phyloP scores from a whole-genome alignment of 2,329 filamentous ascomycete genomes.

The Byssothecium circinans region DNA sequence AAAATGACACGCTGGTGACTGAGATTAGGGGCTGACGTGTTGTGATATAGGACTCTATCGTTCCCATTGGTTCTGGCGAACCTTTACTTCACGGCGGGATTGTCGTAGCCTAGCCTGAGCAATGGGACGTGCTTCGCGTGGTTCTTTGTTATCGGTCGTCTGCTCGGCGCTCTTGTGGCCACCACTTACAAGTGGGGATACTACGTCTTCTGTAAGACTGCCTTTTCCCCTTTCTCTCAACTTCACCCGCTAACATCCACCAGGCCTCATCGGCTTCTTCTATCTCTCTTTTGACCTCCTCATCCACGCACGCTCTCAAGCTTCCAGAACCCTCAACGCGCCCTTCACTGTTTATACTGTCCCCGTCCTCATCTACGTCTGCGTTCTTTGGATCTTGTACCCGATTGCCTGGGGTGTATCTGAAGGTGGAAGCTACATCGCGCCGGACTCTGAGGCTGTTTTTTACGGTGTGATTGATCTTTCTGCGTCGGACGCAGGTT shows the following conservation, averaged over 20 bases:
- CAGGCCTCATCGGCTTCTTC: not conserved
- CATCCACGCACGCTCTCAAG: not conserved
- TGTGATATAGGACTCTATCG: not conserved
- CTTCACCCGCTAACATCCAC: not conserved
- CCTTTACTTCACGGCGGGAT: slow-evolving; percentile 63
- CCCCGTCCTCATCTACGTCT: slow-evolving; percentile 62
- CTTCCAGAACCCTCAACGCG: not conserved
- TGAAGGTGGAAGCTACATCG: slow-evolving; percentile 67
- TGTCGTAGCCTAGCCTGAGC: slow-evolving; percentile 66
- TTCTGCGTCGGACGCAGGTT: too few relatives aligned
- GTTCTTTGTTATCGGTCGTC: slow-evolving; percentile 68
- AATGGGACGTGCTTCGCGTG: slow-evolving; percentile 64
- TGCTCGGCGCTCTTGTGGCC: slow-evolving; percentile 65
- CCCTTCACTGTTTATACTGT: slow-evolving; percentile 47
- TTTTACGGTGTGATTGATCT: slow-evolving; percentile 71
- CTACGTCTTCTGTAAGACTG: slow-evolving; percentile 54
- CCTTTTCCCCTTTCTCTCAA: not conserved
- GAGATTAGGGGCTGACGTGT: not conserved
- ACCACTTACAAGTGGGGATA: slow-evolving; percentile 71
- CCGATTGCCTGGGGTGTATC: slow-evolving; percentile 63
- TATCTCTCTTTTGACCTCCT: not conserved
- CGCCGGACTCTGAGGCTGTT: slow-evolving; percentile 66
- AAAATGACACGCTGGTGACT: not conserved
- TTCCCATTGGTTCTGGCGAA: slow-evolving; percentile 62
- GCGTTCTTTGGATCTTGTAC: slow-evolving; percentile 67